Base-by-base conservation (phyloP, 768 basidiomycete genomes). In the Mycena chlorophos region DNA sequence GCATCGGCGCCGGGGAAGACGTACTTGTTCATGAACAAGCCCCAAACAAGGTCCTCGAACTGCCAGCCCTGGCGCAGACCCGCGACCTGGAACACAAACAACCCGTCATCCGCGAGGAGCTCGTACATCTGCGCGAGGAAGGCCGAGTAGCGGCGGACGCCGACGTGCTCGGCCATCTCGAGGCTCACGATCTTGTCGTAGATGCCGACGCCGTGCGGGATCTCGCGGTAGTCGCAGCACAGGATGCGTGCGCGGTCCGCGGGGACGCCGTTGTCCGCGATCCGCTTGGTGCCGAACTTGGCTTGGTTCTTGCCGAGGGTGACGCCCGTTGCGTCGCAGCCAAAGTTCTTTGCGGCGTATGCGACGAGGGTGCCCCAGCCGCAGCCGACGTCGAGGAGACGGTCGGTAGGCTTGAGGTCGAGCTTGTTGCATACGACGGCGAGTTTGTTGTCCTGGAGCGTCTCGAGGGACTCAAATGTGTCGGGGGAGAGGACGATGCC, bases 151-250 rank as follows among this genome's bases (percentile, higher is more conserved):
- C 93, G 88, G 63, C 94, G 86, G 67, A 99, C 84, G 55, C 97
- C 97, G 58, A 99, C 97, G 69, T 99, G 97, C 86, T 99, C 97
- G 17, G 96, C 96, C 96, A 98, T 98, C 71, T 99, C 97, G 58
- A 99, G 80, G 58, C 86, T 88, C 46, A 96, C 94, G 51, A 99
- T 98, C 78, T 98, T 98, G 66, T 86, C 87, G 68, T 89, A 99
- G 54, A 84, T 83, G 50, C 87, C 86, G 29, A 66, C 73, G 37
- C 85, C 80, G 27, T 83, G 81, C 30, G 93, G 91, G 63, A 98
- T 89, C 53, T 97, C 91, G 27, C 95, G 86, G 71, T 90, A 95
- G 69, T 98, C 95, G 66, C 85, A 86, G 78, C 96, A 96, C 51
- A 98, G 75, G 62, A 98, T 94, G 53, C 94, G 83, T 2, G 94